A percentile compares a stretch with the other conserved stretches of the same genome.
Conservation (phyloP, 2,329 filamentous ascomycete species). For the Thielaviopsis musarum region DNA sequence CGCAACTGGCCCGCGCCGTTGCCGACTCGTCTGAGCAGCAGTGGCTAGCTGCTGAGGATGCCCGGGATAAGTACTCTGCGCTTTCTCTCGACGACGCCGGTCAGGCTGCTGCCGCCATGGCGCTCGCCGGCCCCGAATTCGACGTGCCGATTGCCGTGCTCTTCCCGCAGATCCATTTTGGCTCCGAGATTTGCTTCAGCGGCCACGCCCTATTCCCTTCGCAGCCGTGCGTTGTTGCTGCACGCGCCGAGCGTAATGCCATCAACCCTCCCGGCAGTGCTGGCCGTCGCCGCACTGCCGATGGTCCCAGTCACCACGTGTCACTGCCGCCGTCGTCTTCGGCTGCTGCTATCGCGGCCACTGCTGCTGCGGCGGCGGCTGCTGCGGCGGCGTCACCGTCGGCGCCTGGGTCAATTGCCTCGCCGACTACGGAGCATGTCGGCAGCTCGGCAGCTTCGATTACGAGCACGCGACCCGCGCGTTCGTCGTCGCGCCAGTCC, state of each 20-base stretch:
- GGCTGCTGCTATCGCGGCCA: background rate
- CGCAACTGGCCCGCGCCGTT: constrained; percentile 7
- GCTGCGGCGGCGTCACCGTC: background rate
- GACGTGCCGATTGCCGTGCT: constrained; percentile 9
- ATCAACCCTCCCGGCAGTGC: background rate
- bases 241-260: constrained; percentile 8
- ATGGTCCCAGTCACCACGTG: background rate
- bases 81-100: constrained; percentile 6
- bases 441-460: constrained; percentile 8
- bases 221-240: constrained; percentile 9
- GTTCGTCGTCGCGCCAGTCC: constrained; percentile 9
- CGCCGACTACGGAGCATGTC: background rate
- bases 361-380: background rate
- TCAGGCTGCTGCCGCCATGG: constrained; percentile 1
- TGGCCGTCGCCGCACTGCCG: constrained; percentile 7
- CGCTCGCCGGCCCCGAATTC: constrained; percentile 3
- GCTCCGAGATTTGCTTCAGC: constrained; percentile 11
- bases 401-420: background rate
- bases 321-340: background rate
- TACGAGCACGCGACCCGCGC: constrained; percentile 4
- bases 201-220: constrained; percentile 10
- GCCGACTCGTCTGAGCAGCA: constrained; percentile 7
- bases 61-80: constrained; percentile 9
- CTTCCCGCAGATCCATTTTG: constrained; percentile 11
- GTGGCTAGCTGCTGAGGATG: constrained; percentile 8